Evolutionary conservation across 73 alveolate species (phyloP), one percentile per base, ranked within the genome.

Genomic region (Blepharisma stoltei): DNA sequence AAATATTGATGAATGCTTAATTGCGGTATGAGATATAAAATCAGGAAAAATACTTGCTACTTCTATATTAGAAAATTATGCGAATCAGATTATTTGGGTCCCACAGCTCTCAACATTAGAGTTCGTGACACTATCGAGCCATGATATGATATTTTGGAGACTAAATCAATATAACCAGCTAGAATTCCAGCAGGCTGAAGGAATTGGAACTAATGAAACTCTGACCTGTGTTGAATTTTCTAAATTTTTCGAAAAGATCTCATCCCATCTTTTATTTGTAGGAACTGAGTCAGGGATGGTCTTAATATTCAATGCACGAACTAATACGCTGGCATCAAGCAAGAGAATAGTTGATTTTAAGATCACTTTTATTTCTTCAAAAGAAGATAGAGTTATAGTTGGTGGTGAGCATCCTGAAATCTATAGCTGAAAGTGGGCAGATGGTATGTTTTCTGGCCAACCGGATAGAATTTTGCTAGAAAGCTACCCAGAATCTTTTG

Each of bases 401-500:
- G 73, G 46, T 5, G 73, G 73, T 1, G 46, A 60, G 46, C 23
- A 8, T 60, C 73, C 73, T 60, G 73, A 60, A 60, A 38, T 60
- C 2, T 38, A 14, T 14, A 25, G 18, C 18, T 60, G 73, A 38
- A 60, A 60, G 14, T 20, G 38, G 73, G 23, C 73, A 14, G 38
- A 20, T 60, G 73, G 73, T 1, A 20, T 60, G 11, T 60, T 60
- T 60, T n/a, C 18, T 18, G 37, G 48, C 2, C 46, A 37, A 4
- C 54, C 75, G 0, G 25, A 37, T n/a, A 4, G 4, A n/a, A 20
- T 69, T n/a, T 46, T 69, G 9, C 46, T 78, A 6, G 91, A 83
- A 47, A 87, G 91, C 1, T 44, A 41, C 50, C 83, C 84, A 21
- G 38, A 53, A 41, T 55, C 83, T 3, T 54, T 70, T 7, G 45